A percentile compares a stretch with the other conserved stretches of the same genome.
phyloP scores from a whole-genome alignment of 805 yeast genomes.

The Candida succiphila region DNA sequence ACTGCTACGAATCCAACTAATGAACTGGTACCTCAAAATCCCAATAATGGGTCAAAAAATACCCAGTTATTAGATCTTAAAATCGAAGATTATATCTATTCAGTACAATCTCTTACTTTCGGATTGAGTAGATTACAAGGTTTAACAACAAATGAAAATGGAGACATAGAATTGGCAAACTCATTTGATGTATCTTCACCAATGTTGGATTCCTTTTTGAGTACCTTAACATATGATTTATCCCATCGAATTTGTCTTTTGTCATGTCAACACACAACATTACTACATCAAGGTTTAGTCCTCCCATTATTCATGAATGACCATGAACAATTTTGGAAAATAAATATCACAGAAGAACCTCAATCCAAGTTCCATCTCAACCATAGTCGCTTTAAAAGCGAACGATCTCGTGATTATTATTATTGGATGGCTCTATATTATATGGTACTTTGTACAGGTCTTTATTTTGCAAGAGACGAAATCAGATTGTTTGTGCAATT shows the following conservation, averaged over 20 bases:
- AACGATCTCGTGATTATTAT: constrained; percentile 11
- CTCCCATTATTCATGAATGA: constrained; percentile 12
- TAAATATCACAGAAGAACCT: constrained; percentile 4
- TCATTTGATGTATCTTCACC: constrained; percentile 1
- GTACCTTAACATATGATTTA: constrained; percentile 3
- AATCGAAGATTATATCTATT: constrained; percentile 11
- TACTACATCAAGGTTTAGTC: constrained; percentile 15
- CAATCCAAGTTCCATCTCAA: constrained; percentile 5
- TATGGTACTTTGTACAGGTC: constrained; percentile 13
- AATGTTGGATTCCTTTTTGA: constrained; percentile 5
- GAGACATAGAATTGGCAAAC: constrained; percentile 5
- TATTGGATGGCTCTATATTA: constrained; percentile 17
- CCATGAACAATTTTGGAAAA: constrained; percentile 12
- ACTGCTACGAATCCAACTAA: background rate
- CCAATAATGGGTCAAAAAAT: constrained; percentile 6
- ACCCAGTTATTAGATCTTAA: no score
- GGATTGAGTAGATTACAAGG: constrained; percentile 13
- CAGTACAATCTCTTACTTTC: constrained; percentile 13
- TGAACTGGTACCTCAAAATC: background rate
- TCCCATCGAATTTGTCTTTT: constrained; percentile 11
- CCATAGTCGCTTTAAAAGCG: constrained; percentile 4
- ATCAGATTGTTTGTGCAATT: constrained; percentile 5
- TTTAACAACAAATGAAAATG: constrained; percentile 4
- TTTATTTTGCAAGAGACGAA: constrained; percentile 12
- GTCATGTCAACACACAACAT: constrained; percentile 14